Conservation (phyloP, 192 early-diverging fungal genomes). For the Coemansia sp. region DNA sequence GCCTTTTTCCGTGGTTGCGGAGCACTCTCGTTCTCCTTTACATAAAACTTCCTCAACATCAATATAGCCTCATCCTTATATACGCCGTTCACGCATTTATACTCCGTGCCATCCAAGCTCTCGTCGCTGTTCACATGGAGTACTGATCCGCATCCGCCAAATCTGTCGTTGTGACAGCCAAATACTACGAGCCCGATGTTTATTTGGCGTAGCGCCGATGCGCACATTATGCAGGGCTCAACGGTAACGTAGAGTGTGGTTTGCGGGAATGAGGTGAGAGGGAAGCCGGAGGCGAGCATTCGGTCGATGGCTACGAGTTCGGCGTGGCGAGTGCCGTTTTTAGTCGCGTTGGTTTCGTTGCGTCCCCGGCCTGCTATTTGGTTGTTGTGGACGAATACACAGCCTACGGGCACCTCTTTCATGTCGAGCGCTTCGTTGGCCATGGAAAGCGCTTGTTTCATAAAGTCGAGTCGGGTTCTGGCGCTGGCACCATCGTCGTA, state of each 20-base stretch:
- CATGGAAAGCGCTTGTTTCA: constrained; percentile 41
- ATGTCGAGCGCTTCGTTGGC: constrained; percentile 83
- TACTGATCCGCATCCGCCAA: constrained; percentile 96
- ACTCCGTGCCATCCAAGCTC: constrained; percentile 48
- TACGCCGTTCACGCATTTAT: constrained; percentile 69
- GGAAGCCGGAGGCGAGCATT: constrained; percentile 57
- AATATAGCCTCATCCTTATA: constrained; percentile 82
- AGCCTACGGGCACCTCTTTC: constrained; percentile 95
- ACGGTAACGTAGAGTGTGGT: constrained; percentile 93
- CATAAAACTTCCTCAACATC: constrained; percentile 87
- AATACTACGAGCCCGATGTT: constrained; percentile 83
- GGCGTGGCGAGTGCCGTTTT: constrained; percentile 92
- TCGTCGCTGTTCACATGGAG: constrained; percentile 67
- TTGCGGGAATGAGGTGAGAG: constrained; percentile 47
- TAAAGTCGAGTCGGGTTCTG: constrained; percentile 14
- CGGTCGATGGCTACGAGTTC: constrained; percentile 92
- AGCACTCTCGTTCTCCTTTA: constrained; percentile 84
- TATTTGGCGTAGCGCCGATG: constrained; percentile 82
- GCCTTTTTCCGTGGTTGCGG: constrained; percentile 89
- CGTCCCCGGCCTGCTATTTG: constrained; percentile 78
- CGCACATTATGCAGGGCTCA: constrained; percentile 98
- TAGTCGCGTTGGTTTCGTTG: constrained; percentile 84
- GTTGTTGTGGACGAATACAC: constrained; percentile 78
- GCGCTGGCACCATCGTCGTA: background rate
- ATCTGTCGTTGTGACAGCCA: constrained; percentile 92